Evolutionary conservation across 2,329 filamentous ascomycete genomes (phyloP).

Genomic region (Samsoniella hepiali): DNA sequence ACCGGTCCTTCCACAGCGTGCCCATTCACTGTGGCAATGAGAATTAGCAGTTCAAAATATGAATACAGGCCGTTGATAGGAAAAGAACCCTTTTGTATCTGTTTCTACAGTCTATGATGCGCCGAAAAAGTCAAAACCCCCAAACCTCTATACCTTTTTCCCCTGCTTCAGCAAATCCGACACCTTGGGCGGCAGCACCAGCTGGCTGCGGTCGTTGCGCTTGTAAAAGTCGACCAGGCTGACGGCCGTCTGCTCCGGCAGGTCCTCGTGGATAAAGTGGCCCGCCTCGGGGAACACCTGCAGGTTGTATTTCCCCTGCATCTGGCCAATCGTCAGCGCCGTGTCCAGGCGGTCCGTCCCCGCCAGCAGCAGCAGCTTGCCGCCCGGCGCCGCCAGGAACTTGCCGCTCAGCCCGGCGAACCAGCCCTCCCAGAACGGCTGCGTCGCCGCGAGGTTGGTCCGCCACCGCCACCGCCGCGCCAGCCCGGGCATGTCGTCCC

Average conservation of each 20-base stretch:
- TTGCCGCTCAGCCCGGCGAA: slow-evolving; percentile 84
- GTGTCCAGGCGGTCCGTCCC: slow-evolving; percentile 89
- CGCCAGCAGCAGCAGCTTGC: slow-evolving; percentile 80
- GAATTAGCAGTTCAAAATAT: too few species aligned
- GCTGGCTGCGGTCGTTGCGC: slow-evolving; percentile 78
- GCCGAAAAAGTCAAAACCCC: neutral
- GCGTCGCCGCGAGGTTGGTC: slow-evolving; percentile 78
- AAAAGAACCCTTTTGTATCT: too few species aligned
- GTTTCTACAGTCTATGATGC: neutral
- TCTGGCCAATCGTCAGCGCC: slow-evolving; percentile 91
- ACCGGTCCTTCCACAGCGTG: too few species aligned
- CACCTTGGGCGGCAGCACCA: slow-evolving; percentile 91
- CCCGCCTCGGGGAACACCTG: slow-evolving; percentile 93
- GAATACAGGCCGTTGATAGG: too few species aligned
- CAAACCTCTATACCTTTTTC: slow-evolving; percentile 48
- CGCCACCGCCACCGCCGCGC: slow-evolving; percentile 72
- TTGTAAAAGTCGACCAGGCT: slow-evolving; percentile 87
- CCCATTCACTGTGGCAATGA: too few species aligned
- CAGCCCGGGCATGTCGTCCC: slow-evolving; percentile 38
- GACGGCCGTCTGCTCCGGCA: slow-evolving; percentile 83
- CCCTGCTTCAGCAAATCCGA: slow-evolving; percentile 65
- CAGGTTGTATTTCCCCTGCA: slow-evolving; percentile 97
- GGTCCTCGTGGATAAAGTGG: slow-evolving; percentile 95
- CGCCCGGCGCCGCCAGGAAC: slow-evolving; percentile 76
- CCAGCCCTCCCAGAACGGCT: slow-evolving; percentile 93